A percentile compares a stretch with the other conserved stretches of the same genome.
phyloP scores from a whole-genome alignment of 1,284 basidiomycete genomes.

The Ceratobasidium sp. region DNA sequence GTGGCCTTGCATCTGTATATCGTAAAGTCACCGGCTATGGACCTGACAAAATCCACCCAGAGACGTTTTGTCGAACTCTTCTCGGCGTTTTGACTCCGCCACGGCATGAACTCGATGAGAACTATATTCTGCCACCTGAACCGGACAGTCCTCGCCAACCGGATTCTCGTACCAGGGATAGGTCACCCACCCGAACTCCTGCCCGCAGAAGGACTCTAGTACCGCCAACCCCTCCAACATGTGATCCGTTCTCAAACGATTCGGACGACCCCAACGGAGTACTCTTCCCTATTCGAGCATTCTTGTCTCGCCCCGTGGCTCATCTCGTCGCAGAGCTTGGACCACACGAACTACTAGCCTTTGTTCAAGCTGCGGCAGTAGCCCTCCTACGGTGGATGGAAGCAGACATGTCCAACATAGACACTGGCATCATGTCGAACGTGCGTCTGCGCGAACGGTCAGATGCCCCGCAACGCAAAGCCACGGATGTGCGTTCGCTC shows the following conservation, averaged over 20 bases:
- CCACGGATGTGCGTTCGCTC: slow-evolving; percentile 26
- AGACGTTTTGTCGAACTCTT: slow-evolving; percentile 24
- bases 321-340: slow-evolving; percentile 33
- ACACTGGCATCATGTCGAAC: neutral
- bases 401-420: slow-evolving; percentile 2
- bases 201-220: neutral
- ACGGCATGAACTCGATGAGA: slow-evolving; percentile 7
- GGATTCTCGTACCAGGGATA: neutral
- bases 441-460: slow-evolving; percentile 14
- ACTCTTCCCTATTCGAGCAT: slow-evolving; percentile 34
- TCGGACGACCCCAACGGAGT: slow-evolving; percentile 23
- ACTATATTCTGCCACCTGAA: slow-evolving; percentile 13
- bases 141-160: neutral
- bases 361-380: slow-evolving; percentile 14
- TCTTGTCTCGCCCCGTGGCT: slow-evolving; percentile 26
- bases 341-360: slow-evolving; percentile 14
- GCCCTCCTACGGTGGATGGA: slow-evolving; percentile 24
- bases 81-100: neutral
- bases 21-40: slow-evolving; percentile 16
- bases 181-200: slow-evolving; percentile 23
- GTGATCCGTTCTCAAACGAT: slow-evolving; percentile 27
- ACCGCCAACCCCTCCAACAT: slow-evolving; percentile 35
- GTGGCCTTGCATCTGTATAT: slow-evolving; percentile 33
- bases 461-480: neutral
- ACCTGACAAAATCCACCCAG: neutral